Conservation (phyloP, 164 flowering plant genomes). For the Brasenia schreberi region DNA sequence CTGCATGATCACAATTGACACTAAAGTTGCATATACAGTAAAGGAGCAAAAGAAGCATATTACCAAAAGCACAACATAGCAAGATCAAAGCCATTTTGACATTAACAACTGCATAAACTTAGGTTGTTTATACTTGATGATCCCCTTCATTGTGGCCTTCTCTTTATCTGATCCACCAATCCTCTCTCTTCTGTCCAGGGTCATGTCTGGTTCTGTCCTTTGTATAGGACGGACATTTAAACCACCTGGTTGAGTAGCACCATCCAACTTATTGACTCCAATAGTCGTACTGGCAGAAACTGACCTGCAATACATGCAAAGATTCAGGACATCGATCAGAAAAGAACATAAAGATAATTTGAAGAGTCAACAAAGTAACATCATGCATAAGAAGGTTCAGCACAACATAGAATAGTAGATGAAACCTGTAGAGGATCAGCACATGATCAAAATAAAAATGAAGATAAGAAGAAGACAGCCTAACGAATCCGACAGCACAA, state of each 20-base stretch:
- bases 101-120: not conserved
- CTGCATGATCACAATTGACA: constrained; percentile 15
- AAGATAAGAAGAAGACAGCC: not conserved
- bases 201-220: constrained; percentile 46
- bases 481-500: not conserved
- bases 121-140: constrained; percentile 44
- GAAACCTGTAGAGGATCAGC: not conserved
- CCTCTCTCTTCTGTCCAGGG: constrained; percentile 58
- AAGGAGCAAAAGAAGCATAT: not conserved
- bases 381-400: no score
- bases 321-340: not conserved
- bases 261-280: constrained; percentile 53
- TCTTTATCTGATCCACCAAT: constrained; percentile 54
- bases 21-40: not conserved
- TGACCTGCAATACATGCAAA: constrained; percentile 25
- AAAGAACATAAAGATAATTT: not conserved
- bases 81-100: not conserved
- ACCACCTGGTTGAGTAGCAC: constrained; percentile 32
- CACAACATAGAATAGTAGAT: not conserved
- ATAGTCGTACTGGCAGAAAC: constrained; percentile 41
- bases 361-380: not conserved
- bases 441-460: not conserved
- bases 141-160: constrained; percentile 44
- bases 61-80: not conserved
- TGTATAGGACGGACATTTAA: constrained; percentile 35